Percentiles rank a stretch among this genome's conserved stretches.
Evolutionary conservation across 495 filamentous ascomycete species (phyloP).

Genomic region (Talaromyces trachyspermus): DNA sequence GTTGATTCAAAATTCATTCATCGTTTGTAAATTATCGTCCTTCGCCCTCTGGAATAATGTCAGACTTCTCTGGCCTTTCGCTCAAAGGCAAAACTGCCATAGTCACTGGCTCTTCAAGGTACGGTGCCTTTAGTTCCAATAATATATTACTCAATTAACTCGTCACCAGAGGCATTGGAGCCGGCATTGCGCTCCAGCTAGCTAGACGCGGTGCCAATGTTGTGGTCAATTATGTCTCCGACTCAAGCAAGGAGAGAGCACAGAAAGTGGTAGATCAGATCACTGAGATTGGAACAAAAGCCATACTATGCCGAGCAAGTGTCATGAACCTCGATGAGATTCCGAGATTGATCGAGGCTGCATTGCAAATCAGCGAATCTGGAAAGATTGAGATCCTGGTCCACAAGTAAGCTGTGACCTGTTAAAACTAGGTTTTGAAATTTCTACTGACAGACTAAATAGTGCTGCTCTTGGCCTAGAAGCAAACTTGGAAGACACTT

Average conservation of each 20-base stretch:
- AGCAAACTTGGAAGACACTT: conserved; percentile 36
- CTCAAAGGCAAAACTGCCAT: conserved; percentile 49
- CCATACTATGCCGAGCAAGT: conserved; percentile 40
- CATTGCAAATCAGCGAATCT: conserved; percentile 28
- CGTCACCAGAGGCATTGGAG: conserved; percentile 22
- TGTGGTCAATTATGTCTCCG: conserved; percentile 34
- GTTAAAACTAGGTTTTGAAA: not conserved
- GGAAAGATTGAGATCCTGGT: conserved; percentile 62
- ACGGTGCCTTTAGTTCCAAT: not conserved
- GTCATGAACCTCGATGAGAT: conserved; percentile 35
- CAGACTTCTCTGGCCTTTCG: conserved; percentile 14
- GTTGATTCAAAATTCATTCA: not conserved
- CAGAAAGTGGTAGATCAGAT: conserved; percentile 37
- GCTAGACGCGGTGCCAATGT: conserved; percentile 29
- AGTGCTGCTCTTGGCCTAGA: conserved; percentile 39
- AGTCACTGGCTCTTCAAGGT: conserved; percentile 50
- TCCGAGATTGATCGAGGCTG: conserved; percentile 30
- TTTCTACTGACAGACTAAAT: conserved; percentile 30
- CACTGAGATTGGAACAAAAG: conserved; percentile 31
- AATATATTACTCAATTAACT: not conserved
- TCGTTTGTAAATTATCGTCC: not conserved
- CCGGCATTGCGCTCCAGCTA: conserved; percentile 25
- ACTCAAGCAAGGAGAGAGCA: conserved; percentile 23
- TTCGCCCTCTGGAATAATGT: not conserved
- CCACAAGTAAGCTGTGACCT: conserved; percentile 57